These are phyloP conservation scores for Mucor plumbeus DNA, from an alignment of 371 early-diverging fungal species.

Conservation along the genomic window DNA sequence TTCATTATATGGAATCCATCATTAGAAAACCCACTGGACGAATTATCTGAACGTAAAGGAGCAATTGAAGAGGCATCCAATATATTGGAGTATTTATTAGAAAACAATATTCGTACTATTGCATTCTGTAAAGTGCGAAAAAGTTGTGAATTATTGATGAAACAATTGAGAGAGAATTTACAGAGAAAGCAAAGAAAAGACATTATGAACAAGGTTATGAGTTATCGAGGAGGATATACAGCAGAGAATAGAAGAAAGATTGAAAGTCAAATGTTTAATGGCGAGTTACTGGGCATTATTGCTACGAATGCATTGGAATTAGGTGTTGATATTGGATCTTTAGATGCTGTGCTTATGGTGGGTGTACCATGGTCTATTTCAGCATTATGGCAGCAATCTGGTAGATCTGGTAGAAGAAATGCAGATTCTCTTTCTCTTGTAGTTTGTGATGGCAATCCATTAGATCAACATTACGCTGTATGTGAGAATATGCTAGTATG, in stretches of 20 bases:
- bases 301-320: constrained; percentile 76
- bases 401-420: constrained; percentile 71
- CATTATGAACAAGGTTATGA: constrained; percentile 44
- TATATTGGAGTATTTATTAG: constrained; percentile 45
- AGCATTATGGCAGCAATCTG: constrained; percentile 69
- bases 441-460: constrained; percentile 50
- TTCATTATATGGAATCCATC: constrained; percentile 53
- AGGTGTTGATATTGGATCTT: constrained; percentile 72
- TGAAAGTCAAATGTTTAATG: constrained; percentile 61
- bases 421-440: constrained; percentile 64
- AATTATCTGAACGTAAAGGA: constrained; percentile 23
- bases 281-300: constrained; percentile 58
- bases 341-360: constrained; percentile 65
- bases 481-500: background rate
- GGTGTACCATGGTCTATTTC: constrained; percentile 64
- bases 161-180: constrained; percentile 45
- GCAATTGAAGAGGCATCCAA: constrained; percentile 40
- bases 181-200: constrained; percentile 28
- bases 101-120: constrained; percentile 47
- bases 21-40: constrained; percentile 17
- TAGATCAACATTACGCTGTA: constrained; percentile 64
- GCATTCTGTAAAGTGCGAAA: constrained; percentile 61
- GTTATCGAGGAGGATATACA: constrained; percentile 72
- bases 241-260: constrained; percentile 60
- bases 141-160: constrained; percentile 53